Base-by-base conservation (phyloP, 371 early-diverging fungal species). In the Mucor velutinosus region DNA sequence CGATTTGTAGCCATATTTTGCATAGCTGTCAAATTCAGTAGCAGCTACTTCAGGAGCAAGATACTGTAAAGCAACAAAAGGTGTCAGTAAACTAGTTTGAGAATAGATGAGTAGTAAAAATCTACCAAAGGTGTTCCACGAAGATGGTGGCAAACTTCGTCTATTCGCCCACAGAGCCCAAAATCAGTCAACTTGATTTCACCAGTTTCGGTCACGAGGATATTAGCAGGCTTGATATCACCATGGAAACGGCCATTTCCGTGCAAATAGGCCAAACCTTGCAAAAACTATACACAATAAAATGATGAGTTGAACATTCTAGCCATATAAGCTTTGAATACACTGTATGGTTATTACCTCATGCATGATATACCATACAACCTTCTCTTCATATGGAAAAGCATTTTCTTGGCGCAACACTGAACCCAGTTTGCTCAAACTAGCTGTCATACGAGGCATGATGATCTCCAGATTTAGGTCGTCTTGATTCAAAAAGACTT, bases 21-120 rank as follows among this genome's bases (percentile, higher is more conserved):
- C 37, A 37, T 11, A 12, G 4, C 14, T 37, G 37, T 37, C 37
- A 14, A 19, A 15, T 5, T 25, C 19, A 14, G 3, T 5, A 37
- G 37, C 25, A 10, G 51, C 66, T 12, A 66, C 66, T 39, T 66
- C 66, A 12, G 66, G 66, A 2, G 66, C 66, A 35, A 66, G 35
- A 49, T 12, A 59, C 66, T 66, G 41, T 0, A 35, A 15, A 30
- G 0, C 1, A 33, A 33, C 33, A 19, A 21, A 32, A 32, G 41
- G n/a, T n/a, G 33, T 33, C 1, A 33, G 8, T 8, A 4, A 33
- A 33, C 1, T 8, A 33, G 7, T 1, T 33, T n/a, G n/a, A 25
- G n/a, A 21, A 41, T 15, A 7, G 19, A 12, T 41, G 7, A 55
- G 12, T 32, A 32, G 58, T 1, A 7, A 25, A 10, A 21, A 21